These are phyloP conservation scores for Arabidopsis lyrata DNA, from an alignment of 441 rosid species.

Conservation along the genomic window DNA sequence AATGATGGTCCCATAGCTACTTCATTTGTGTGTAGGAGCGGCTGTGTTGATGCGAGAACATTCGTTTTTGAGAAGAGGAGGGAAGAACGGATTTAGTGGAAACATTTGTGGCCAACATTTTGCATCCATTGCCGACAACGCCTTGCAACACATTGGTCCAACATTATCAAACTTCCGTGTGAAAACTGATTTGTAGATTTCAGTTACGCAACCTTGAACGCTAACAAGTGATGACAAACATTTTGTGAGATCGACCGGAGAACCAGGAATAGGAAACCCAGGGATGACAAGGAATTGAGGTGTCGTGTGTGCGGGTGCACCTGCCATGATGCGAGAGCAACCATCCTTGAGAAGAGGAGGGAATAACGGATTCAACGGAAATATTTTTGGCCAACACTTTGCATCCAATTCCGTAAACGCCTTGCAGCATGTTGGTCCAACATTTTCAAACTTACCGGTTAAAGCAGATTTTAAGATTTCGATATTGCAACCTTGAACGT, in stretches of 20 bases:
- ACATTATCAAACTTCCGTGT: conserved; percentile 16
- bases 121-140: conserved; percentile 7
- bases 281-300: not conserved
- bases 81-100: conserved; percentile 28
- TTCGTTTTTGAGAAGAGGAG: conserved; percentile 26
- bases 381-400: conserved; percentile 34
- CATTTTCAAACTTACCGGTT: conserved; percentile 9
- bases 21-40: conserved; percentile 14
- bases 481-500: conserved; percentile 3
- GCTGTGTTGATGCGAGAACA: conserved; percentile 18
- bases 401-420: conserved; percentile 15
- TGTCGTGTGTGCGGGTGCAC: not conserved
- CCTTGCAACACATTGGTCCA: conserved; percentile 30
- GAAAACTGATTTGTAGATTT: conserved; percentile 29
- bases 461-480: conserved; percentile 2
- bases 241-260: not conserved
- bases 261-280: not conserved
- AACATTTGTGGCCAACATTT: conserved; percentile 27
- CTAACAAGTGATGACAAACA: conserved; percentile 7
- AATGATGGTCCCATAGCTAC: not conserved
- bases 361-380: conserved; percentile 17
- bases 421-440: conserved; percentile 8
- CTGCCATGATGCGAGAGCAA: conserved; percentile 7
- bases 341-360: conserved; percentile 10
- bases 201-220: conserved; percentile 26